Base-by-base conservation (phyloP, 2,329 filamentous ascomycete species). In the Verticillium klebahnii region DNA sequence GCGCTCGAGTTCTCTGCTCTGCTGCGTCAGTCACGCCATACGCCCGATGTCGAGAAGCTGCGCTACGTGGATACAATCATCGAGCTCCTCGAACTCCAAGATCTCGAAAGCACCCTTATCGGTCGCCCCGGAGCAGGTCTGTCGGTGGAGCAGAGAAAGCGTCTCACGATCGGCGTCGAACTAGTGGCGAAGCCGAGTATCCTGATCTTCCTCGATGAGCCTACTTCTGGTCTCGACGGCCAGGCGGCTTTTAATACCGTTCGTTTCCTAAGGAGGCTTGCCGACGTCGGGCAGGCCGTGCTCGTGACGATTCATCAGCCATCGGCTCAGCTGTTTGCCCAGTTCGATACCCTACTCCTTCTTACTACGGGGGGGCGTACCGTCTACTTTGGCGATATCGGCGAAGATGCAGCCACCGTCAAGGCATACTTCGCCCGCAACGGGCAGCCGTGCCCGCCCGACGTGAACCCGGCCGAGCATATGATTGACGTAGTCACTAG, bases 41-140 rank as follows among this genome's bases (percentile, higher is more conserved):
- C n/a, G n/a, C n/a, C n/a, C n/a, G n/a, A n/a, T n/a, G n/a, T n/a
- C n/a, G n/a, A n/a, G n/a, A 94, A 93, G 74, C 75, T 92, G 1
- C 83, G 82, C 2, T 94, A 94, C 65, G 91, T 93, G 9, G 84
- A 92, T 58, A 89, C 90, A 62, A 89, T 94, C 40, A 91, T 95
- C 68, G 89, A 91, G 67, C 74, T 84, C 0, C 69, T 84, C 0
- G 81, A 83, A 62, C 74, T 84, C 5, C 73, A 78, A 45, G 77
- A 81, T n/a, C 69, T 83, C 4, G 77, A 75, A 1, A 75, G 84
- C 59, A 80, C 80, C 0, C 69, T 84, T 0, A 80, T 84, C 25
- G 81, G 81, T 1, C 57, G 74, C 74, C 5, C n/a, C n/a, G n/a
- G n/a, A n/a, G n/a, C n/a, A n/a, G 79, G 80, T 1, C 63, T 88